Conservation (phyloP, 108 stramenopile species). For the Skeletonema marinoi region DNA sequence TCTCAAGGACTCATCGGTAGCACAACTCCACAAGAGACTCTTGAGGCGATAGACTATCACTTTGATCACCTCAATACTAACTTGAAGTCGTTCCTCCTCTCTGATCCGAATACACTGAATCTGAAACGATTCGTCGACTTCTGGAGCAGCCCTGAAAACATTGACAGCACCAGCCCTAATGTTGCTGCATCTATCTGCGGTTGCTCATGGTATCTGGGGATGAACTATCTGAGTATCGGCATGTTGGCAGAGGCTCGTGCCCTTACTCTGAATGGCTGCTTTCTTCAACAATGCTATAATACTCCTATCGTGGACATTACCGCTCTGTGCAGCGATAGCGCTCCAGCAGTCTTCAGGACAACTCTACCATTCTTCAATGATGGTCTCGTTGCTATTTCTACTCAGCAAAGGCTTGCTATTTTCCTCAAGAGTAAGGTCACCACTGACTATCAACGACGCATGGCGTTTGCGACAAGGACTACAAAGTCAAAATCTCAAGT, state of each 20-base stretch:
- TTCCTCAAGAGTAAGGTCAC: conserved; percentile 28
- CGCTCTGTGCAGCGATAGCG: neutral
- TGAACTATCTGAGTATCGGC: neutral
- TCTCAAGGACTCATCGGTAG: neutral
- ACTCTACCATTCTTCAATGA: conserved; percentile 32
- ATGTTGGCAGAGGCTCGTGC: conserved; percentile 4
- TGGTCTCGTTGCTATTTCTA: conserved; percentile 26
- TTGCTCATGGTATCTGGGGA: neutral
- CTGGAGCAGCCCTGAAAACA: neutral
- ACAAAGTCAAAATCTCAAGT: conserved; percentile 8
- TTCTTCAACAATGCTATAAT: conserved; percentile 12
- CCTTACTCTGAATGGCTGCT: neutral
- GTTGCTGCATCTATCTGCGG: neutral
- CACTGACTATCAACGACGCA: conserved; percentile 8
- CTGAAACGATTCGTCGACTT: neutral
- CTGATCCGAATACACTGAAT: neutral
- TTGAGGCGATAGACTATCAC: conserved; percentile 1
- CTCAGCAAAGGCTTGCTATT: conserved; percentile 2
- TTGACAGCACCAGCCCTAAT: neutral
- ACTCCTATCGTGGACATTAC: conserved; percentile 20
- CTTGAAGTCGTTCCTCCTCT: neutral
- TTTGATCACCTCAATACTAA: neutral
- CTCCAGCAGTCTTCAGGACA: conserved; percentile 8
- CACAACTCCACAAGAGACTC: neutral
- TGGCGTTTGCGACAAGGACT: conserved; percentile 17